Percentiles rank a stretch among this genome's conserved stretches.
Conservation (phyloP, 371 early-diverging fungal species). For the Mucor piriformis region DNA sequence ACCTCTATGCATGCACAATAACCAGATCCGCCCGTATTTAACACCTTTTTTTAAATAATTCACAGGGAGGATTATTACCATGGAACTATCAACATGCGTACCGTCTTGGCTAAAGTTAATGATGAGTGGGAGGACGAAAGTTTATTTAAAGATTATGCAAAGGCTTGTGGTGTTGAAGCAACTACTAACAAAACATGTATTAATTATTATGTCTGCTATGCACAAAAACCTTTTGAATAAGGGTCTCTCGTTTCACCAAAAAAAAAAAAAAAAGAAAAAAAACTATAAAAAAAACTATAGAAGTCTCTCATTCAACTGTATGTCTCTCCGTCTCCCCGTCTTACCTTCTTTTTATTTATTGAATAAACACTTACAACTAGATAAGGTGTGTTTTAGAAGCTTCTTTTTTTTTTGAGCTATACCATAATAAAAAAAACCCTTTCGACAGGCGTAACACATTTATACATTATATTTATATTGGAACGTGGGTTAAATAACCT, state of each 20-base stretch:
- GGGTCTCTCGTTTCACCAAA: not conserved
- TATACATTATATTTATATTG: too few relatives aligned
- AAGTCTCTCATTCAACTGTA: too few relatives aligned
- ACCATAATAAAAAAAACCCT: too few relatives aligned
- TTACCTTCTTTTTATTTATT: too few relatives aligned
- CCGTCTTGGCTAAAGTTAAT: slow-evolving; percentile 10
- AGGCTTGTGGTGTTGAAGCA: slow-evolving; percentile 8
- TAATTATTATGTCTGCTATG: slow-evolving; percentile 14
- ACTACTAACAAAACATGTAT: slow-evolving; percentile 7
- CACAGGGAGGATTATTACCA: slow-evolving; percentile 29
- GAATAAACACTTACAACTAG: too few relatives aligned
- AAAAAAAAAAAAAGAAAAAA: too few relatives aligned
- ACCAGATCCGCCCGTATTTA: not conserved
- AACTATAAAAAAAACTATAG: too few relatives aligned
- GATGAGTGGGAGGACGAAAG: slow-evolving; percentile 15
- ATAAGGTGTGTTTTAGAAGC: too few relatives aligned
- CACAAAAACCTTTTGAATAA: slow-evolving; percentile 7
- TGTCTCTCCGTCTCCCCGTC: too few relatives aligned
- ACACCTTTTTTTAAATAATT: not conserved
- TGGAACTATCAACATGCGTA: slow-evolving; percentile 15
- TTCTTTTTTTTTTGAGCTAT: too few relatives aligned
- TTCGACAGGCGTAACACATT: too few relatives aligned
- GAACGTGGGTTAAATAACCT: too few relatives aligned
- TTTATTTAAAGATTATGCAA: slow-evolving; percentile 2
- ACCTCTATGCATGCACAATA: not conserved